Evolutionary conservation across 2,329 filamentous ascomycete species (phyloP).

Genomic region (Thelonectria discophora): DNA sequence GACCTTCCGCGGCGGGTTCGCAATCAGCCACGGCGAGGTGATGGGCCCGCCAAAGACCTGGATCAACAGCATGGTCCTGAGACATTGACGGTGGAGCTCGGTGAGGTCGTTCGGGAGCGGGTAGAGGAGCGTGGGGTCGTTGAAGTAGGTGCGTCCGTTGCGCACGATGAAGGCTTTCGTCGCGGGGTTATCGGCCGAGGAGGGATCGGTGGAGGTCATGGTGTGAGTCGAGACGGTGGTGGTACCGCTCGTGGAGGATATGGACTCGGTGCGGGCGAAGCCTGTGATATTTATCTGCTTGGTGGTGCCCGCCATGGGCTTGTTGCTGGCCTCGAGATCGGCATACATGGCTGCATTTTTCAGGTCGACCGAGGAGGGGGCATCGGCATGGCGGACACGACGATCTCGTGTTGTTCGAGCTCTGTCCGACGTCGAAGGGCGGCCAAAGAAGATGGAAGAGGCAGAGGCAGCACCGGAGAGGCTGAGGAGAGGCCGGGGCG

Average conservation of each 20-base stretch:
- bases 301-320: slow-evolving; percentile 41
- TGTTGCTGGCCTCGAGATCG: slow-evolving; percentile 43
- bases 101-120: slow-evolving; percentile 88
- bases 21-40: slow-evolving; percentile 73
- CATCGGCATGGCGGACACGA: slow-evolving; percentile 34
- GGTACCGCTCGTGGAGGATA: slow-evolving; percentile 57
- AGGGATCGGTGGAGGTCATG: slow-evolving; percentile 59
- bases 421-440: slow-evolving; percentile 32
- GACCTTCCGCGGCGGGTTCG: slow-evolving; percentile 77
- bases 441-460: slow-evolving; percentile 38
- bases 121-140: slow-evolving; percentile 76
- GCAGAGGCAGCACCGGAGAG: slow-evolving; percentile 18
- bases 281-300: slow-evolving; percentile 47
- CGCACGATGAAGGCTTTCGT: slow-evolving; percentile 71
- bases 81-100: slow-evolving; percentile 86
- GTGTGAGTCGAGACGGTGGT: slow-evolving; percentile 55
- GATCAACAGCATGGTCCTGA: slow-evolving; percentile 83
- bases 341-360: slow-evolving; percentile 52
- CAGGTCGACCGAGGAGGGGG: slow-evolving; percentile 37
- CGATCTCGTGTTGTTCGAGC: slow-evolving; percentile 32
- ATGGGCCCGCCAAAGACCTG: slow-evolving; percentile 83
- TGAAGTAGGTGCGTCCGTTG: slow-evolving; percentile 84
- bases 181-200: slow-evolving; percentile 53
- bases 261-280: slow-evolving; percentile 54
- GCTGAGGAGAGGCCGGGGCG: slow-evolving; percentile 31